Base-by-base conservation (phyloP, 805 yeast genomes). In the Grigorovia humatica region DNA sequence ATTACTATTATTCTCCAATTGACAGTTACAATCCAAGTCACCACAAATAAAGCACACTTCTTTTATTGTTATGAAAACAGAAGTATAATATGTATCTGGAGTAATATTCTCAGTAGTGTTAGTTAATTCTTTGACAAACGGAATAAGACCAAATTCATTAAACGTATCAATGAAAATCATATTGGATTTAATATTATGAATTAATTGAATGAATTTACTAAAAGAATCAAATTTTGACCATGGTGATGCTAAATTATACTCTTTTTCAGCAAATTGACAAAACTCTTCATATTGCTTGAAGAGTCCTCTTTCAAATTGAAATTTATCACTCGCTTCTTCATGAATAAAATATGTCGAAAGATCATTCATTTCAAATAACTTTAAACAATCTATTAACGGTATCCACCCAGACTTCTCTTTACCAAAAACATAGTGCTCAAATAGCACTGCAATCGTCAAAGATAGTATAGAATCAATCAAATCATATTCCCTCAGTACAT, bases 121-220 rank as follows among this genome's bases (percentile, higher is more conserved):
- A 90, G 69, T 89, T 88, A 38, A 38, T 40, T 91, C 70, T 67
- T 90, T 96, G 0, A 96, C 97, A 15, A 89, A 87, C 0, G 97
- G 96, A 23, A 90, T 96, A 48, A 91, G 70, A 0, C 86, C 88
- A 32, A 83, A 73, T 35, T 81, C 85, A 59, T 84, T 88, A 62
- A 67, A 89, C 48, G 74, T 74, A 65, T 91, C 98, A 30, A 90
- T 79, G 43, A 81, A 82, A 64, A 91, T 90, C 1, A 90, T 89
- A 54, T 96, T 74, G 1, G 93, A 77, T 59, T 76, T 78, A 6
- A 79, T 80, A 2, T 74, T 72, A 7, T 79, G 75, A 2, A 85
- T 81, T 56, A 87, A 86, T 17, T 64, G 63, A 9, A 64, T 57
- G 51, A 78, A 77, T 44, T 65, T 67, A 5, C 62, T 48, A 0